Conservation (phyloP, 2,329 filamentous ascomycete genomes). For the Aotearoamyces nothofagi region DNA sequence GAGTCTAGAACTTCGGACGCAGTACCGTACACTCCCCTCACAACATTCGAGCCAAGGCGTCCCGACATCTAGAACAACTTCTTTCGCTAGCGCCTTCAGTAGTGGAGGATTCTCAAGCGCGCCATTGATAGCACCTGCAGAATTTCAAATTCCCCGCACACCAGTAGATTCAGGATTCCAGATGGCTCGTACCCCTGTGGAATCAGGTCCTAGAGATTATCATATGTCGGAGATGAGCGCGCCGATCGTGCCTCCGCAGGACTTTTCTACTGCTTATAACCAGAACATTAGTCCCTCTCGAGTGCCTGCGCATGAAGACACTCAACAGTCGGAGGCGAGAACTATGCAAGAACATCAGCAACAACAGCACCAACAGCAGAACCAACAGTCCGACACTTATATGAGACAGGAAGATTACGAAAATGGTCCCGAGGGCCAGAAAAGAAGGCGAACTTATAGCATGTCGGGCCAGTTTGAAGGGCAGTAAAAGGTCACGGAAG, state of each 20-base stretch:
- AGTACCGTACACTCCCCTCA: conserved; percentile 25
- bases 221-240: conserved; percentile 38
- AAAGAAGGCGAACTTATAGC: conserved; percentile 3
- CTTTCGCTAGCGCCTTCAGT: conserved; percentile 27
- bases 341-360: conserved; percentile 5
- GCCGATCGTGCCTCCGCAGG: conserved; percentile 34
- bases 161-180: conserved; percentile 28
- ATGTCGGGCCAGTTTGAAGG: conserved; percentile 4
- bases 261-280: conserved; percentile 24
- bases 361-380: conserved; percentile 10
- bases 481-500: conserved; percentile 2
- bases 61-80: conserved; percentile 20
- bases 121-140: conserved; percentile 36
- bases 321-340: too few relatives aligned
- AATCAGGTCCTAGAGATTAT: conserved; percentile 28
- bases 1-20: conserved; percentile 28
- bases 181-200: conserved; percentile 26
- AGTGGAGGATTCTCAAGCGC: conserved; percentile 36
- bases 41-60: conserved; percentile 9
- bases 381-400: conserved; percentile 12
- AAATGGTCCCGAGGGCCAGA: conserved; percentile 8
- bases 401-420: conserved; percentile 13
- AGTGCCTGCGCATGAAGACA: too few relatives aligned
- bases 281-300: conserved; percentile 9
- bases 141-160: conserved; percentile 32